Conservation (phyloP, 176 grass and related monocot species). For the Calamus simplicifolius region DNA sequence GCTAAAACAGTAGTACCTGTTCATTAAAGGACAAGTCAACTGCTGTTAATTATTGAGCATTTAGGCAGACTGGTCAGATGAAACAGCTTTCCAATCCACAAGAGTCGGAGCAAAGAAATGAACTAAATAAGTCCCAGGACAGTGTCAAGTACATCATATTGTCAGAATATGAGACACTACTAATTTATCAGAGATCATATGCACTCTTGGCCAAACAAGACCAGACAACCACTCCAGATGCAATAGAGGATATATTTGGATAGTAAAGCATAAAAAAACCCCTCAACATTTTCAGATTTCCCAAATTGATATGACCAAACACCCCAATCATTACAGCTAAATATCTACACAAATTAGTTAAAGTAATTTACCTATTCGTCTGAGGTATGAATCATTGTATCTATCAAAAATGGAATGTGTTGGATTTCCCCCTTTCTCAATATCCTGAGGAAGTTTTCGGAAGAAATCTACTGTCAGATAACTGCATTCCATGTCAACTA, state of each 20-base stretch:
- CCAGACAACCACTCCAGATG: too few species aligned
- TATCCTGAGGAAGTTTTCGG: conserved; percentile 95
- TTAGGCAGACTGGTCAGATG: too few species aligned
- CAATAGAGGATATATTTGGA: too few species aligned
- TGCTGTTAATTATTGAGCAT: background rate
- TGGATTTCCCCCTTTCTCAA: conserved; percentile 99
- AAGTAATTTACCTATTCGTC: conserved; percentile 59
- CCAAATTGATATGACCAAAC: too few species aligned
- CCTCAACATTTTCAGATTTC: too few species aligned
- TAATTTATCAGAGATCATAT: too few species aligned
- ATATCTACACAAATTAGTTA: background rate
- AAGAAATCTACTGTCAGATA: conserved; percentile 99
- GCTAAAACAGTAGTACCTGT: conserved; percentile 83
- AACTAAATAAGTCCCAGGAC: too few species aligned
- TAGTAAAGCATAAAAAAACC: too few species aligned
- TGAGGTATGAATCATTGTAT: conserved; percentile 99
- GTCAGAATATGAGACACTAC: too few species aligned
- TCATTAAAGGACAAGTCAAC: conserved; percentile 15
- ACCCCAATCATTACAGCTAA: too few species aligned
- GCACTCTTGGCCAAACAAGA: too few species aligned
- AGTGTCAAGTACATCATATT: too few species aligned
- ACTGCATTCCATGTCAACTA: conserved; percentile 97
- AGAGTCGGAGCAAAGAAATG: background rate
- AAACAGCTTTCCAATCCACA: background rate
- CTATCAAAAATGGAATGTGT: conserved; percentile 96